Conservation (phyloP, 140 eudicot genomes). For the Senecio squalidus region DNA sequence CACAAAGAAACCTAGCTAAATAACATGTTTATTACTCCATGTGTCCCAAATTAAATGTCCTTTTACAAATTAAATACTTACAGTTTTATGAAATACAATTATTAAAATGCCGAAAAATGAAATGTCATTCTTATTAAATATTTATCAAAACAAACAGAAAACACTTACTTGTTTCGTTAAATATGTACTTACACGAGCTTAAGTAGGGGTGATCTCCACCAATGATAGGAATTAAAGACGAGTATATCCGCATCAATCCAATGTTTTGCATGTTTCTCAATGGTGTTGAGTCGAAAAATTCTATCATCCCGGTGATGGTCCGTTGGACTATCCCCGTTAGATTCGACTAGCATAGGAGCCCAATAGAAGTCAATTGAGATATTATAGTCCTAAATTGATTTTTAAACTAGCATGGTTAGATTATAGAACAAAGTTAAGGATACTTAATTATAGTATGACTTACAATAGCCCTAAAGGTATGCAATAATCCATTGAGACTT, state of each 20-base stretch:
- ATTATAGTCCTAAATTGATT: slow-evolving; percentile 3
- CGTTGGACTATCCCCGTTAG: slow-evolving; percentile 15
- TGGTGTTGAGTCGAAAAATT: not conserved
- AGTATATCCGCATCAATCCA: slow-evolving; percentile 20
- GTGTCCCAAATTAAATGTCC: too few relatives aligned
- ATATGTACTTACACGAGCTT: slow-evolving; percentile 4
- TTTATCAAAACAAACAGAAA: not conserved
- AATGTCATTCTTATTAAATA: not conserved
- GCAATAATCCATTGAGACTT: slow-evolving; percentile 37
- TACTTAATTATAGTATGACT: slow-evolving; percentile 15
- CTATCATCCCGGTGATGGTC: not conserved
- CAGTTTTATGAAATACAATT: too few relatives aligned
- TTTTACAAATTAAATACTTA: too few relatives aligned
- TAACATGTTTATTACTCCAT: too few relatives aligned
- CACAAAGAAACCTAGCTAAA: not conserved
- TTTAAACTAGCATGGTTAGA: not conserved
- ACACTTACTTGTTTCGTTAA: not conserved
- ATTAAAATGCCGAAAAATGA: not conserved
- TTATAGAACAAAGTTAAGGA: not conserved
- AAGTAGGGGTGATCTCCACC: slow-evolving; percentile 10
- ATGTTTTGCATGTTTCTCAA: slow-evolving; percentile 14
- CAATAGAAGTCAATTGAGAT: slow-evolving; percentile 18
- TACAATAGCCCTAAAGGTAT: slow-evolving; percentile 32
- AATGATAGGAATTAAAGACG: slow-evolving; percentile 10
- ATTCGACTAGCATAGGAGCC: slow-evolving; percentile 25